Evolutionary conservation across 352 stramenopile genomes (phyloP), one percentile per base, ranked within the genome.

Genomic region (Phytophthora sansomeana): DNA sequence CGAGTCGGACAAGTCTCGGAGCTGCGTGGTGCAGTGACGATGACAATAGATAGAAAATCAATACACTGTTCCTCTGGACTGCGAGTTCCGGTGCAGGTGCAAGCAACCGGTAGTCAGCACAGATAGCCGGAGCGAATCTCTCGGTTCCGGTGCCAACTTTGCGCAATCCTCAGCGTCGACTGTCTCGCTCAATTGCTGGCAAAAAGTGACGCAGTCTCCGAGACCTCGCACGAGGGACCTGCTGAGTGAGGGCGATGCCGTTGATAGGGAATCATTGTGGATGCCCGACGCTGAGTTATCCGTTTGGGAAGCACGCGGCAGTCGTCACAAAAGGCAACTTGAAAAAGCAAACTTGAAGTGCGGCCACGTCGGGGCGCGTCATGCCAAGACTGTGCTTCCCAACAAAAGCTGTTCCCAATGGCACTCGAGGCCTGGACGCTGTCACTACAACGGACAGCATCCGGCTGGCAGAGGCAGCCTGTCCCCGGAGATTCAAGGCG

Each of bases 321-420:
- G 32, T 13, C 32, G 32, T 38, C 32, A 38, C 32, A n/a, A n/a
- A n/a, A n/a, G n/a, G n/a, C n/a, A n/a, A n/a, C 11, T 24, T 9
- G 36, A 13, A 43, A 43, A 42, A 43, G 36, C 14, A 13, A 58
- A 55, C 42, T 61, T 67, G 58, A 67, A 67, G 58, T 49, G 17
- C 24, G 17, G 44, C 8, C 57, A 44, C 47, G 58, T 54, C 58
- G 39, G 6, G 48, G 38, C 30, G 58, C 58, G 58, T 67, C 58
- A 61, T 52, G 42, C n/a, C n/a, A n/a, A n/a, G n/a, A n/a, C n/a
- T n/a, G n/a, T n/a, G n/a, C n/a, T n/a, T n/a, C n/a, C n/a, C n/a
- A n/a, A n/a, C n/a, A n/a, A n/a, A n/a, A n/a, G n/a, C n/a, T n/a
- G n/a, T n/a, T n/a, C n/a, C n/a, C n/a, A n/a, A n/a, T n/a, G n/a